phyloP scores from a whole-genome alignment of 2,329 filamentous ascomycete genomes.

The Drechslerella coelobrocha region DNA sequence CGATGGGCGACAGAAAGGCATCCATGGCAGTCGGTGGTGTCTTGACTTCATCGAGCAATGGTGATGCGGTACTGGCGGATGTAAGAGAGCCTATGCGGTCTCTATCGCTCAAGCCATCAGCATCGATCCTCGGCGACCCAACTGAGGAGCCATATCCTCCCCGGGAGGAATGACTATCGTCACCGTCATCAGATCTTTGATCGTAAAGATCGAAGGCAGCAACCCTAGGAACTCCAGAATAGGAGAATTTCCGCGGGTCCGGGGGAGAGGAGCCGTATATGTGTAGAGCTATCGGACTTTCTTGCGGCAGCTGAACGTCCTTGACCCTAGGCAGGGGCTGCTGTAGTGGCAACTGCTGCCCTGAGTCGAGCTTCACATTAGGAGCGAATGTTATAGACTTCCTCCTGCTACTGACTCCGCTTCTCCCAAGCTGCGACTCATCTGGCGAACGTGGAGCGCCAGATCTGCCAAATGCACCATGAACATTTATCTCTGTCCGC shows the following conservation, averaged over 20 bases:
- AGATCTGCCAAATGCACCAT: constrained; percentile 33
- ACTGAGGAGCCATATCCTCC: constrained; percentile 45
- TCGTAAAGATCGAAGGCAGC: constrained; percentile 44
- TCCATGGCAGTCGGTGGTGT: constrained; percentile 43
- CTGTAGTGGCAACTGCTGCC: constrained; percentile 51
- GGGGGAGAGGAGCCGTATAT: constrained; percentile 46
- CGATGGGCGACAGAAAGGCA: constrained; percentile 35
- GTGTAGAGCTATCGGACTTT: constrained; percentile 35
- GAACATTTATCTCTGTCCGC: constrained; percentile 38
- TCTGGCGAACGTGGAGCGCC: constrained; percentile 18
- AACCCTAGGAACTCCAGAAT: constrained; percentile 18
- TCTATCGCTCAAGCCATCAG: constrained; percentile 35
- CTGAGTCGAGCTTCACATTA: constrained; percentile 53
- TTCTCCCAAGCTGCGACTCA: constrained; percentile 29
- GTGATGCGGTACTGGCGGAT: constrained; percentile 44
- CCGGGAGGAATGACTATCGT: constrained; percentile 40
- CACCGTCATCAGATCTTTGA: constrained; percentile 43
- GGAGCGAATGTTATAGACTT: constrained; percentile 55
- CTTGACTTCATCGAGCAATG: constrained; percentile 45
- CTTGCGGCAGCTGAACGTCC: constrained; percentile 14
- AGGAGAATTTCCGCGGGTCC: constrained; percentile 30
- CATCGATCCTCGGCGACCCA: constrained; percentile 30
- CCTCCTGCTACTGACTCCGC: constrained; percentile 50
- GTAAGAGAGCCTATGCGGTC: constrained; percentile 46
- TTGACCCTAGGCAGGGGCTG: constrained; percentile 48